Conservation (phyloP, 1,284 basidiomycete genomes). For the Vanrija pseudolonga region DNA sequence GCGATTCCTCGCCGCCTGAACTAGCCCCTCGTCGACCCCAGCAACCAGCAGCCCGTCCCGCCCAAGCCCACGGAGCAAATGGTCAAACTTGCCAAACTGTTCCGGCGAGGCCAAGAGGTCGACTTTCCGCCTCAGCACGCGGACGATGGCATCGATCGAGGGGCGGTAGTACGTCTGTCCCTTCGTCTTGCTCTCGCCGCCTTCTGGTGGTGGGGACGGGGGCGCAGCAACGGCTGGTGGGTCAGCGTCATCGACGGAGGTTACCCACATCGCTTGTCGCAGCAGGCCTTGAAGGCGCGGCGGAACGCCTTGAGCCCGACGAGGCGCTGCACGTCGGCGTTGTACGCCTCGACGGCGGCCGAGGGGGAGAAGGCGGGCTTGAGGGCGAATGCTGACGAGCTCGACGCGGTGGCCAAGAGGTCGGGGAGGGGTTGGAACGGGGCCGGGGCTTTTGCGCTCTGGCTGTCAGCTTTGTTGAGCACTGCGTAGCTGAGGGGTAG, state of each 20-base stretch:
- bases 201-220: conserved; percentile 26
- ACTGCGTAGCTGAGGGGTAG: background rate
- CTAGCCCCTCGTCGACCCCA: conserved; percentile 16
- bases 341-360: conserved; percentile 11
- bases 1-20: conserved; percentile 26
- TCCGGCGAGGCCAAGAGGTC: conserved; percentile 25
- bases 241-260: background rate
- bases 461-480: background rate
- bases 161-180: conserved; percentile 33
- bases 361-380: conserved; percentile 28
- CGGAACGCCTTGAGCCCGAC: conserved; percentile 24
- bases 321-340: conserved; percentile 31
- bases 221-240: conserved; percentile 21
- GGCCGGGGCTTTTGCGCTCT: conserved; percentile 3
- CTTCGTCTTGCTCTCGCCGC: background rate
- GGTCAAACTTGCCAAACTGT: conserved; percentile 39
- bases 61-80: conserved; percentile 32
- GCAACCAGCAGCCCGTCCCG: conserved; percentile 33
- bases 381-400: conserved; percentile 18
- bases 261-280: conserved; percentile 37
- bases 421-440: conserved; percentile 42
- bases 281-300: conserved; percentile 35
- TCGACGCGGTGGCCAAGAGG: conserved; percentile 27
- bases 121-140: conserved; percentile 30
- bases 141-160: conserved; percentile 18